Base-by-base conservation (phyloP, 306 rosid species). In the Rosa persica region DNA sequence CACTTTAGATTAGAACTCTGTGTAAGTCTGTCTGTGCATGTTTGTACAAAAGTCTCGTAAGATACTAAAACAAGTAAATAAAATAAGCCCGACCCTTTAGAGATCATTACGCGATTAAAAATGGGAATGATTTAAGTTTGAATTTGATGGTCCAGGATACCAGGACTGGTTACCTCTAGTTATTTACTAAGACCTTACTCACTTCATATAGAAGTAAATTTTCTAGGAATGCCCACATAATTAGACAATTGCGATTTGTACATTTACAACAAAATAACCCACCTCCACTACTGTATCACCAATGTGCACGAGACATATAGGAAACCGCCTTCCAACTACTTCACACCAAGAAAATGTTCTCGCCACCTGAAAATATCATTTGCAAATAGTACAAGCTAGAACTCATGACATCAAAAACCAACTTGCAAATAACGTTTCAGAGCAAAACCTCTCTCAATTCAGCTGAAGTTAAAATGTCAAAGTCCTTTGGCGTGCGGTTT, bases 281-380 rank as follows among this genome's bases (percentile, higher is more conserved):
- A 94, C 97, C 97, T 94, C 98, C 73, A 92, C 85, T 79, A 92
- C 75, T 47, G 66, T 79, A 83, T 85, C 91, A 62, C 87, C 88
- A 66, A 94, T 22, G 67, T 89, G 97, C 77, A 94, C 96, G 67
- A 89, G 98, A 76, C 98, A 94, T 84, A 92, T 94, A 44, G 98
- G 98, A 83, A 92, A 94, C 74, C 93, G 80, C 83, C 76, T 92
- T 49, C 98, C 98, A 78, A 92, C 90, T 76, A 92, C 88, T 82
- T 90, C 90, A 88, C 96, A 90, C 93, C 97, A 88, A 16, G 93
- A 81, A 89, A 94, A 94, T 61, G 91, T 60, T 88, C 82, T 89
- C 81, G 66, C 81, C 81, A 94, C 96, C 98, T 92, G 84, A 44
- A 75, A 75, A 75, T 25, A 46, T 20, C 78, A 74, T 58, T 23